A percentile compares a stretch with the other conserved stretches of the same genome.
Evolutionary conservation across 257 asterid genomes (phyloP).

Genomic region (Scutellaria minor): DNA sequence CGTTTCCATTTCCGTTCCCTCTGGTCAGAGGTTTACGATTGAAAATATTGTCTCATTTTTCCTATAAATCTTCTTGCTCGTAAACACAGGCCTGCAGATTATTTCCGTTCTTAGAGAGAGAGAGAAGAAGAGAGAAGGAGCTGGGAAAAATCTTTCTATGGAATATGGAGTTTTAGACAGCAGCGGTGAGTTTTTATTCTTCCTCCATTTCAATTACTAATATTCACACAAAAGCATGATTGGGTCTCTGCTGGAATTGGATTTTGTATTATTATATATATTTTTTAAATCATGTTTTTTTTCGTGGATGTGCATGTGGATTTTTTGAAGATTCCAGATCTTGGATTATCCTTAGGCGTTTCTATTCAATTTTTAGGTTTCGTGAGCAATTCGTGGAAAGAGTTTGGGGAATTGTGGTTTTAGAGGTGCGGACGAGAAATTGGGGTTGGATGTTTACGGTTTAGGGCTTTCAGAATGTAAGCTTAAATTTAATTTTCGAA

Average conservation of each 20-base stretch:
- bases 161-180: slow-evolving; percentile 52
- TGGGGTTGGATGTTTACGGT: slow-evolving; percentile 29
- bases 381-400: background rate
- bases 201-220: background rate
- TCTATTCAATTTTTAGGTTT: slow-evolving; percentile 21
- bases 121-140: slow-evolving; percentile 8
- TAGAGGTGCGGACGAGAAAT: slow-evolving; percentile 22
- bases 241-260: slow-evolving; percentile 18
- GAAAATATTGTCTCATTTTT: slow-evolving; percentile 1
- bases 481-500: slow-evolving; percentile 1
- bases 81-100: background rate
- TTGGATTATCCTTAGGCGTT: slow-evolving; percentile 28
- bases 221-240: background rate
- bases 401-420: slow-evolving; percentile 10
- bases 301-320: slow-evolving; percentile 23
- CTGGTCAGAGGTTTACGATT: slow-evolving; percentile 26
- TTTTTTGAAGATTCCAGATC: slow-evolving; percentile 31
- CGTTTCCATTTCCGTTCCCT: slow-evolving; percentile 24
- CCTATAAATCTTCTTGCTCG: slow-evolving; percentile 13
- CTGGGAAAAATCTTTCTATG: slow-evolving; percentile 37
- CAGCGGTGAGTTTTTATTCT: slow-evolving; percentile 43
- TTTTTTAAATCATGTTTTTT: slow-evolving; percentile 13
- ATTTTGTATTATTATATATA: background rate
- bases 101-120: background rate
- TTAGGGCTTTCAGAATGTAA: slow-evolving; percentile 36